phyloP scores from a whole-genome alignment of 495 filamentous ascomycete species.

The Neurospora tetrasperma region DNA sequence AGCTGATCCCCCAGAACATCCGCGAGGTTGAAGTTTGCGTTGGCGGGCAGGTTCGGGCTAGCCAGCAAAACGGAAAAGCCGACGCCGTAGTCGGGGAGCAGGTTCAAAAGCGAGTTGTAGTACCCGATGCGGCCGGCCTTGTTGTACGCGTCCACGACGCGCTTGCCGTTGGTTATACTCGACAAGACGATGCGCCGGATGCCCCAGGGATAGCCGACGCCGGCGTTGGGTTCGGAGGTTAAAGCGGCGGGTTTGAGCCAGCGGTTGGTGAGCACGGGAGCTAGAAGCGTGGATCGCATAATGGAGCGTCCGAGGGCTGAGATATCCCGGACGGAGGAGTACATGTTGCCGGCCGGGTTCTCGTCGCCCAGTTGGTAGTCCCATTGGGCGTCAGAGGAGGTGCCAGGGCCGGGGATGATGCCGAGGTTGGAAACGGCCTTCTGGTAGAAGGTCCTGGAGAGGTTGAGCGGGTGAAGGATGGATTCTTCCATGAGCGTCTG shows the following conservation, averaged over 20 bases:
- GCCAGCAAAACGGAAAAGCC: conserved; percentile 30
- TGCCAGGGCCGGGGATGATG: conserved; percentile 24
- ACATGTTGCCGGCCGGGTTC: conserved; percentile 44
- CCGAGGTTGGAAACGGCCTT: conserved; percentile 20
- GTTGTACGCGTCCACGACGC: conserved; percentile 40
- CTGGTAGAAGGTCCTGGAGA: conserved; percentile 32
- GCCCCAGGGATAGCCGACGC: conserved; percentile 50
- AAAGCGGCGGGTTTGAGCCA: conserved; percentile 48
- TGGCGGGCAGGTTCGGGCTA: conserved; percentile 35
- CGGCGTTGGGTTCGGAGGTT: conserved; percentile 35
- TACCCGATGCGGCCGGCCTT: conserved; percentile 41
- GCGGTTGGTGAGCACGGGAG: conserved; percentile 33
- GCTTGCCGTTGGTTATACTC: conserved; percentile 27
- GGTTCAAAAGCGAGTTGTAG: conserved; percentile 35
- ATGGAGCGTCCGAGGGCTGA: conserved; percentile 44
- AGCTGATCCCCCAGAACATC: conserved; percentile 33
- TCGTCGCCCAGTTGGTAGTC: conserved; percentile 31
- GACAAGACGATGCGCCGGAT: conserved; percentile 31
- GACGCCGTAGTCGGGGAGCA: conserved; percentile 44
- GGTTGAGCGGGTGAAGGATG: conserved; percentile 35
- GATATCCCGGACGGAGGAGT: conserved; percentile 43
- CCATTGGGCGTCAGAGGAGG: conserved; percentile 15
- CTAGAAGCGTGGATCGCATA: conserved; percentile 38
- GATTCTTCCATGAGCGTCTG: conserved; percentile 32
- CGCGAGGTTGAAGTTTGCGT: conserved; percentile 38